Base-by-base conservation (phyloP, 805 yeast genomes). In the Nakazawaea wickerhamii region DNA sequence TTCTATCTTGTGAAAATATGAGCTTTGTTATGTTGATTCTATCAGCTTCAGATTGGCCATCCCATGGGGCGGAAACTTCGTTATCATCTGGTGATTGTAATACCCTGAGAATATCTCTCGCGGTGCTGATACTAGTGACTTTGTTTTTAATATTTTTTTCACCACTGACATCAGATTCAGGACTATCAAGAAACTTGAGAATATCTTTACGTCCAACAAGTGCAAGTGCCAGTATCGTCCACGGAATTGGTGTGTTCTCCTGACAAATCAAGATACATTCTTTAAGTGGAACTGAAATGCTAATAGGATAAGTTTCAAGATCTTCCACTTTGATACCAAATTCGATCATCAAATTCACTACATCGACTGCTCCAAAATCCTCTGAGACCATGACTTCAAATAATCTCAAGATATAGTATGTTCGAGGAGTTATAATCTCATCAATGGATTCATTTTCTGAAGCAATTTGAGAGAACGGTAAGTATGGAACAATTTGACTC, bases 1-100 rank as follows among this genome's bases (percentile, higher is more conserved):
- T 65, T 36, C 95, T 64, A 58, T 91, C 98, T 33, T 75, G 72
- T 13, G 81, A 77, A 55, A 88, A 91, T 0, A 90, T 79, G 10
- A 84, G 60, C 48, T 75, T 77, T 1, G 91, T 79, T n/a, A 84
- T 71, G 25, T 73, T 73, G 35, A 81, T 71, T 36, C 83, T 64
- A 44, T 82, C 90, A 3, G 81, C 79, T 51, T 84, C 91, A 1
- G 79, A 68, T 38, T 79, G 84, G 7, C 76, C 83, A 58, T 81
- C 86, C 84, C 85, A 79, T 0, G 88, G 79, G 30, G 72, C 55
- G 1, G 75, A 57, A 4, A 67, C 62, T 17, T 77, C 81, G 22
- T 62, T 66, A 38, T 73, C 68, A 30, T 59, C 56, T 41, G 69
- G 50, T 39, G 67, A 53, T 47, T 65, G 51, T 48, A 67, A 46